Conservation (phyloP, 176 grass and related monocot genomes). For the Aechmea fasciata region DNA sequence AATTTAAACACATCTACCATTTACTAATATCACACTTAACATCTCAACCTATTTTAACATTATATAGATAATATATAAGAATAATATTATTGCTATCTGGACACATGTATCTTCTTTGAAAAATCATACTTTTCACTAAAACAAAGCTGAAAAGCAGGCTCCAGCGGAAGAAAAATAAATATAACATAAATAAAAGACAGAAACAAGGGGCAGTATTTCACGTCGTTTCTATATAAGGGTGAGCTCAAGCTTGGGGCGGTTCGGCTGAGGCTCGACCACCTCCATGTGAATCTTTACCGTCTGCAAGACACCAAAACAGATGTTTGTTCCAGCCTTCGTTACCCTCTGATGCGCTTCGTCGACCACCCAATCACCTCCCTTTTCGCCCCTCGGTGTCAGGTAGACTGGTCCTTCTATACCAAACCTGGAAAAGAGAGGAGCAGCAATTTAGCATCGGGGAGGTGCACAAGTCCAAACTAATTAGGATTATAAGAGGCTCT, state of each 20-base stretch:
- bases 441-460: not conserved
- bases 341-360: conserved; percentile 91
- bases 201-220: not conserved
- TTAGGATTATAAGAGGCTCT: not conserved
- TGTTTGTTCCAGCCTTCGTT: conserved; percentile 51
- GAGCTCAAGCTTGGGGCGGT: conserved; percentile 92
- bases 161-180: not conserved
- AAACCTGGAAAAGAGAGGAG: conserved; percentile 34
- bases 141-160: not conserved
- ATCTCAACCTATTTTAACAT: no score
- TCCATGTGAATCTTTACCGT: conserved; percentile 89
- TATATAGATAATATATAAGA: no score
- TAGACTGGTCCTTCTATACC: conserved; percentile 95
- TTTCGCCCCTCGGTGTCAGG: conserved; percentile 62
- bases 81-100: no score
- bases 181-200: conserved; percentile 7
- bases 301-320: conserved; percentile 56
- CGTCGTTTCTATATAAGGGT: conserved; percentile 49
- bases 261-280: conserved; percentile 88
- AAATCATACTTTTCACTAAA: no score
- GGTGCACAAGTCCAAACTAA: not conserved
- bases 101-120: no score
- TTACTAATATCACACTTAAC: no score
- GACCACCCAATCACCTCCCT: conserved; percentile 74
- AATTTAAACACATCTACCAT: no score